Conservation (phyloP, 164 flowering plant genomes). For the Platanus orientalis region DNA sequence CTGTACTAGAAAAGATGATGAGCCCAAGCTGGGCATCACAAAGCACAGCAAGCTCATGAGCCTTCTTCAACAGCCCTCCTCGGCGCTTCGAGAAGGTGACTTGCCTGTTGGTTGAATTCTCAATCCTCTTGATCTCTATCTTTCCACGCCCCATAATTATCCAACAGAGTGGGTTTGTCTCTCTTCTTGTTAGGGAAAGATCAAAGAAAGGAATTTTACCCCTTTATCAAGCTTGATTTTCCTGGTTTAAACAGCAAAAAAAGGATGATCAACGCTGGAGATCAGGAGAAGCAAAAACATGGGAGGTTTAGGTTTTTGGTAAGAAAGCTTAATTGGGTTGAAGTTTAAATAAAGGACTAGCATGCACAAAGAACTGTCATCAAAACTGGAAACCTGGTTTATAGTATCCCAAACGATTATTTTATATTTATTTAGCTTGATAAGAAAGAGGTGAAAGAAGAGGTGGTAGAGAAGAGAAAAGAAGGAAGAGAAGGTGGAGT, state of each 20-base stretch:
- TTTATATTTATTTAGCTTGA: conserved; percentile 3
- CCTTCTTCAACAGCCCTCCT: conserved; percentile 46
- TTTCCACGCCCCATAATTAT: conserved; percentile 31
- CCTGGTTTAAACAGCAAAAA: conserved; percentile 12
- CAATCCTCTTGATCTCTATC: conserved; percentile 37
- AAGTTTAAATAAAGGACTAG: conserved; percentile 23
- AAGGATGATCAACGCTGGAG: conserved; percentile 7
- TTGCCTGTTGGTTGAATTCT: conserved; percentile 39
- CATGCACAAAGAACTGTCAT: conserved; percentile 25
- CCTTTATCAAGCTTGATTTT: conserved; percentile 7
- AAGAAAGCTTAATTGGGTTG: conserved; percentile 21
- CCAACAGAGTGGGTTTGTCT: background rate
- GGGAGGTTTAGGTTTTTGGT: conserved; percentile 15
- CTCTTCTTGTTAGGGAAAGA: conserved; percentile 15
- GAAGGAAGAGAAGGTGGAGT: background rate
- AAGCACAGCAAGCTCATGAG: conserved; percentile 44
- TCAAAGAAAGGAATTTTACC: conserved; percentile 9
- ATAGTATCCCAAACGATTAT: background rate
- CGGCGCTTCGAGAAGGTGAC: conserved; percentile 48
- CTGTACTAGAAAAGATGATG: conserved; percentile 43
- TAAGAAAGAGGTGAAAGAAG: background rate
- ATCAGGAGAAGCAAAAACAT: conserved; percentile 13
- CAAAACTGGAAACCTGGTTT: conserved; percentile 27
- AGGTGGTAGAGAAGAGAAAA: background rate
- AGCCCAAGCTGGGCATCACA: conserved; percentile 53